Evolutionary conservation across 257 asterid species (phyloP), one percentile per base, ranked within the genome.

Genomic region (Knoxia roxburghii): DNA sequence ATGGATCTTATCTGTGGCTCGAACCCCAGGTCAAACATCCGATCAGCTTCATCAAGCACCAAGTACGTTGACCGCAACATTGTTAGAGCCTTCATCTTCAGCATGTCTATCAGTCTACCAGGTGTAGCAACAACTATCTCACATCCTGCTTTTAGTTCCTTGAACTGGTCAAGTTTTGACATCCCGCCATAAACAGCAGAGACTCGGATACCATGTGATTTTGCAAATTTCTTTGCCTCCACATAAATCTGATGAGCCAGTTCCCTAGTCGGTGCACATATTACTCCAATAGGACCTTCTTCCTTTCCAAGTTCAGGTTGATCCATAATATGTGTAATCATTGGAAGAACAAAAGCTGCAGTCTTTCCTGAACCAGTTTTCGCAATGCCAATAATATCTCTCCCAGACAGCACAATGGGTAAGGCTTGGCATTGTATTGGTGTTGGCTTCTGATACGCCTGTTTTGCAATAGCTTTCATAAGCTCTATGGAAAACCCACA

Each of bases 351-450:
- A 55, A 93, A 93, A 4, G 99, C 78, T 64, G 95, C 99, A 41
- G 99, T 93, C 84, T 93, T 93, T 68, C 99, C 99, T 18, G 99
- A 93, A 35, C 99, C 99, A 50, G 99, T 93, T 83, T 93, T 93
- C 60, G 99, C 99, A 76, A 93, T 90, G 54, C 92, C 99, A 72
- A 93, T 93, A 58, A 90, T 73, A 68, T 93, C 99, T 79, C 99
- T 85, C 79, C 99, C 99, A 64, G 99, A 85, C 48, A 93, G 97
- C 69, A 85, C 94, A 70, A 90, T 84, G 18, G 99, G 96, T 61
- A 93, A 78, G 76, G 99, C 92, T 79, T 93, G 97, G 77, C 99
- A 88, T 67, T 93, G 99, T 82, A 93, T 93, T 40, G 96, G 88
- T 3, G 99, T 93, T 72, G 99, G 99, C 70, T 80, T 93, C 70